Percentiles rank a stretch among this genome's conserved stretches.
These are phyloP conservation scores for Phytophthora multivora DNA, from an alignment of 352 stramenopile species.

Conservation along the genomic window DNA sequence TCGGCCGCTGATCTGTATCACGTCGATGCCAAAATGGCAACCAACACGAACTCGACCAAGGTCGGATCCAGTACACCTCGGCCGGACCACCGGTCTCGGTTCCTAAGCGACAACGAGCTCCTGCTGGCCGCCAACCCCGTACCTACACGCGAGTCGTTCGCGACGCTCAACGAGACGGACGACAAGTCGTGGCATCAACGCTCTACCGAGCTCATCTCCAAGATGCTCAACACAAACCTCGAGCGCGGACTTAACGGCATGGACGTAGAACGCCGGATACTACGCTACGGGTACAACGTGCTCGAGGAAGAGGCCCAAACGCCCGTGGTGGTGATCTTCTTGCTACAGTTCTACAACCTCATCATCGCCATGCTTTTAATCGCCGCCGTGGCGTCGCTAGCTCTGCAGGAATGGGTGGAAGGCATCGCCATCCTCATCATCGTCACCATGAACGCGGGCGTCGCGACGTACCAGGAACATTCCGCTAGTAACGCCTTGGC, in stretches of 20 bases:
- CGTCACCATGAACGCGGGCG: constrained; percentile 58
- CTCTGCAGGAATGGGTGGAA: constrained; percentile 68
- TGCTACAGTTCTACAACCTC: constrained; percentile 84
- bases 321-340: constrained; percentile 65
- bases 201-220: constrained; percentile 48
- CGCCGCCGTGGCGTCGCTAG: constrained; percentile 57
- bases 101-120: constrained; percentile 67
- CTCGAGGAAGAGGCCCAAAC: constrained; percentile 70
- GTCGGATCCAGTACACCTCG: constrained; percentile 15
- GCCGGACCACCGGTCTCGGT: constrained; percentile 55
- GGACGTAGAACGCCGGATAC: constrained; percentile 48
- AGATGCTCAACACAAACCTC: constrained; percentile 59
- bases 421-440: constrained; percentile 76
- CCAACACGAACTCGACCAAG: constrained; percentile 24
- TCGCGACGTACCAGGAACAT: constrained; percentile 72
- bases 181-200: constrained; percentile 57
- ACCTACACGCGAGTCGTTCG: constrained; percentile 55
- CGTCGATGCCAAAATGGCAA: constrained; percentile 31
- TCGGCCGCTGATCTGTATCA: constrained; percentile 36
- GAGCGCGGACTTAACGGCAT: constrained; percentile 47
- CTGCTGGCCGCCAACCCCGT: constrained; percentile 56
- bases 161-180: constrained; percentile 56
- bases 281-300: constrained; percentile 55
- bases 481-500: constrained; percentile 66
- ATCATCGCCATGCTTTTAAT: constrained; percentile 75